Conservation (phyloP, 768 basidiomycete species). For the Polyporus arcularius region DNA sequence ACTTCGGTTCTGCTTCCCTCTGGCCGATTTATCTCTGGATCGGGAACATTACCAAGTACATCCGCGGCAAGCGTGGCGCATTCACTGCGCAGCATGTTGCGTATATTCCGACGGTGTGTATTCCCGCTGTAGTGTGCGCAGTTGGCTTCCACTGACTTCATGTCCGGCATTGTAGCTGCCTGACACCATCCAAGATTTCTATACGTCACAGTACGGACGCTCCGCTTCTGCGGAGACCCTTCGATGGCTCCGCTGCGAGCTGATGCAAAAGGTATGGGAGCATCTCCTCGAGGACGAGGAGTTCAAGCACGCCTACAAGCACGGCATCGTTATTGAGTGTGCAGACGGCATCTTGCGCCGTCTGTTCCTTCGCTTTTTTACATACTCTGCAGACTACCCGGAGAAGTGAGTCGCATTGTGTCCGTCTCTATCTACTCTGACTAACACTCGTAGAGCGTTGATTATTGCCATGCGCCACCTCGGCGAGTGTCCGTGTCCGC, state of each 20-base stretch:
- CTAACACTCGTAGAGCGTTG: too few relatives aligned
- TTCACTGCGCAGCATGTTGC: slow-evolving; percentile 24
- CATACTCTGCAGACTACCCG: slow-evolving; percentile 36
- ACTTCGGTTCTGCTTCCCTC: slow-evolving; percentile 25
- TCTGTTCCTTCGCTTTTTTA: slow-evolving; percentile 29
- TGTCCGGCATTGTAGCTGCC: too few relatives aligned
- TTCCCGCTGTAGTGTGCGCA: slow-evolving; percentile 19
- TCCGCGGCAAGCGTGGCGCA: slow-evolving; percentile 31
- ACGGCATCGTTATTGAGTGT: slow-evolving; percentile 29
- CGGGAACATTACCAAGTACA: slow-evolving; percentile 43
- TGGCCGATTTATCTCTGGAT: slow-evolving; percentile 45
- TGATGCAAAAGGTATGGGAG: slow-evolving; percentile 33
- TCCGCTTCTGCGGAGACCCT: too few relatives aligned
- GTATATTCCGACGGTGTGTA: not conserved
- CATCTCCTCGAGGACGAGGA: slow-evolving; percentile 23
- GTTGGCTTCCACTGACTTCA: too few relatives aligned
- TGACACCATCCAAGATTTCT: too few relatives aligned
- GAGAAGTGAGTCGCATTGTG: slow-evolving; percentile 40
- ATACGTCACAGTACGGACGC: slow-evolving; percentile 36
- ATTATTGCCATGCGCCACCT: slow-evolving; percentile 39
- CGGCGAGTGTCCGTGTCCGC: slow-evolving; percentile 41
- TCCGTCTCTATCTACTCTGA: too few relatives aligned
- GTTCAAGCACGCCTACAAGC: slow-evolving; percentile 27
- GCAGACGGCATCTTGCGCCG: slow-evolving; percentile 27
- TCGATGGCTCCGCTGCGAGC: slow-evolving; percentile 20